phyloP scores from a whole-genome alignment of 371 early-diverging fungal species.

The Gilbertella persicaria region DNA sequence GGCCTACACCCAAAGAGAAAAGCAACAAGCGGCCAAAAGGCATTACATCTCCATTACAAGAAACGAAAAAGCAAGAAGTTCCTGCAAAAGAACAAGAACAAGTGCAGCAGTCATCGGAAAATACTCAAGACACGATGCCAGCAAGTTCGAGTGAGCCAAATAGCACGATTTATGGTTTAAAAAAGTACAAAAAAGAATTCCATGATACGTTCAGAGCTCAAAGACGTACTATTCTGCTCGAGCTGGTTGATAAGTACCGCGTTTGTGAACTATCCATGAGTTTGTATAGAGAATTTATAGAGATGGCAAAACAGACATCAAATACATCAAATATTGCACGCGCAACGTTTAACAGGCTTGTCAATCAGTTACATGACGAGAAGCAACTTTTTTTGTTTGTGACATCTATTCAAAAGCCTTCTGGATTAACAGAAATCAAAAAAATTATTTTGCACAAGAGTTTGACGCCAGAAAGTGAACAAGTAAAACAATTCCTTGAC shows the following conservation, averaged over 20 bases:
- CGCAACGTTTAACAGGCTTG: conserved; percentile 7
- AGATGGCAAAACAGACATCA: conserved; percentile 1
- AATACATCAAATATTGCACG: conserved; percentile 6
- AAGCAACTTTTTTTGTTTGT: conserved; percentile 10
- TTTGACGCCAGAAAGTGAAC: conserved; percentile 6
- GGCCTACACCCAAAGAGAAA: too few species aligned
- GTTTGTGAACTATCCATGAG: conserved; percentile 6
- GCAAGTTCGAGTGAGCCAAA: too few species aligned
- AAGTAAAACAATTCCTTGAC: conserved; percentile 7
- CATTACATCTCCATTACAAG: too few species aligned
- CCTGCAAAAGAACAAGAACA: too few species aligned
- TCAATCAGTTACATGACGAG: conserved; percentile 8
- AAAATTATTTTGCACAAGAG: conserved; percentile 13
- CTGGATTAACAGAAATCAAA: conserved; percentile 17
- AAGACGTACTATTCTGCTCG: conserved; percentile 6
- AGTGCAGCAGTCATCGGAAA: too few species aligned
- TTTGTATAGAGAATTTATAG: conserved; percentile 4
- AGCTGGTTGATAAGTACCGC: conserved; percentile 14
- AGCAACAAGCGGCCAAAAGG: too few species aligned
- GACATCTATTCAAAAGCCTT: neutral
- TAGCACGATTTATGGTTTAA: too few species aligned
- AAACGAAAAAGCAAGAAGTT: too few species aligned
- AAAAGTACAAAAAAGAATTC: too few species aligned
- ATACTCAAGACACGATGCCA: too few species aligned
- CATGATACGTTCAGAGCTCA: conserved; percentile 11